Percentiles rank a stretch among this genome's conserved stretches.
Conservation (phyloP, 1,284 basidiomycete genomes). For the Termitomyces sp. region DNA sequence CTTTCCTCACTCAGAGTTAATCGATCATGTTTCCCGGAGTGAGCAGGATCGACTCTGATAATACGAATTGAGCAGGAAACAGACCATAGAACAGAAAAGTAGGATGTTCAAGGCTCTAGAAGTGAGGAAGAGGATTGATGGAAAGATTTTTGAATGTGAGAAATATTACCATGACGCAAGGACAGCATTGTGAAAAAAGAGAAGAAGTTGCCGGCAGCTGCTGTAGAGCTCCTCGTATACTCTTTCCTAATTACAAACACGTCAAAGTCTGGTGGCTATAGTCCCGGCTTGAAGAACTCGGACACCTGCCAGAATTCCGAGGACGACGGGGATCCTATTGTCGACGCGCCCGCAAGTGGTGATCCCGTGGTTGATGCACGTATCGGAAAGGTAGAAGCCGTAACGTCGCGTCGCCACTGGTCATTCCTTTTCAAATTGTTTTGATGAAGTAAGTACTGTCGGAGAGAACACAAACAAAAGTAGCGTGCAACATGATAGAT, state of each 20-base stretch:
- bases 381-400: neutral
- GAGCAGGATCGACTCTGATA: neutral
- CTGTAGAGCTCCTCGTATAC: neutral
- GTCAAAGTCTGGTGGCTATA: neutral
- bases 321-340: neutral
- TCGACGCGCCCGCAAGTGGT: neutral
- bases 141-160: neutral
- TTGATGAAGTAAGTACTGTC: neutral
- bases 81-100: neutral
- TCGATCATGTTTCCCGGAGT: conserved; percentile 2
- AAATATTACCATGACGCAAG: neutral
- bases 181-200: neutral
- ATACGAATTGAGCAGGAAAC: neutral
- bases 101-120: neutral
- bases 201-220: neutral
- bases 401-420: neutral
- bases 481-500: neutral
- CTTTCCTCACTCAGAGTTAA: conserved; percentile 6
- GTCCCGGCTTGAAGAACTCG: neutral
- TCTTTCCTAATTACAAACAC: neutral
- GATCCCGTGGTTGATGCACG: too few species aligned
- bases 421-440: neutral
- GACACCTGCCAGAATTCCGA: neutral
- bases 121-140: neutral
- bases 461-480: neutral